phyloP scores from a whole-genome alignment of 192 early-diverging fungal species.

The Diversispora epigaea region DNA sequence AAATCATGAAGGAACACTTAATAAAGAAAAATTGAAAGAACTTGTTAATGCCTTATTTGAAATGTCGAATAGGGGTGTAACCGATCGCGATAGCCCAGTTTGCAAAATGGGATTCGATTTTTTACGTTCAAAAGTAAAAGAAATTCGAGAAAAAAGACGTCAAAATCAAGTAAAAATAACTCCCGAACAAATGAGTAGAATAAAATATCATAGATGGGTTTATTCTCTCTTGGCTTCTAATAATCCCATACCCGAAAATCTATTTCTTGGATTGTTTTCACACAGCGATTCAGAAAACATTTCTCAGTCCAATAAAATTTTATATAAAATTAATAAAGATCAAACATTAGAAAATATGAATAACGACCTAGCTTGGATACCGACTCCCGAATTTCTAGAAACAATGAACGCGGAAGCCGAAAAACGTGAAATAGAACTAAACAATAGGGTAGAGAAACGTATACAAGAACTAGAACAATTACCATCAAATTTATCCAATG shows the following conservation, averaged over 20 bases:
- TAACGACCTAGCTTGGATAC: neutral
- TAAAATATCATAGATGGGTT: conserved; percentile 81
- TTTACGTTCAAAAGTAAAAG: too few species aligned
- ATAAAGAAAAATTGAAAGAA: too few species aligned
- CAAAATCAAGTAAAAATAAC: too few species aligned
- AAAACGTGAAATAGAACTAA: neutral
- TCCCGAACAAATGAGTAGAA: conserved; percentile 59
- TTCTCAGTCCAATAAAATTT: conserved; percentile 41
- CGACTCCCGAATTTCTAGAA: conserved; percentile 33
- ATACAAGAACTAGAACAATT: neutral
- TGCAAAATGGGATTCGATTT: too few species aligned
- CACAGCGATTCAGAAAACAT: conserved; percentile 44
- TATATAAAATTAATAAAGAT: conserved; percentile 47
- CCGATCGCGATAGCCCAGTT: too few species aligned
- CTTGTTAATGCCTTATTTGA: too few species aligned
- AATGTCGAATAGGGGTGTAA: too few species aligned
- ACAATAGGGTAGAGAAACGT: neutral
- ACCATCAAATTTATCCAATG: conserved; percentile 18
- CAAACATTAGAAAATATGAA: conserved; percentile 51
- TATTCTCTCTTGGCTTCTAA: conserved; percentile 80
- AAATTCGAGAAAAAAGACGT: too few species aligned
- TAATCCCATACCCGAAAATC: conserved; percentile 69
- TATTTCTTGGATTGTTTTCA: conserved; percentile 70
- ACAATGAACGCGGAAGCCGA: neutral
- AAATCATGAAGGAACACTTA: too few species aligned